A percentile compares a stretch with the other conserved stretches of the same genome.
Evolutionary conservation across 768 basidiomycete species (phyloP).

Genomic region (Dendrothele bispora): DNA sequence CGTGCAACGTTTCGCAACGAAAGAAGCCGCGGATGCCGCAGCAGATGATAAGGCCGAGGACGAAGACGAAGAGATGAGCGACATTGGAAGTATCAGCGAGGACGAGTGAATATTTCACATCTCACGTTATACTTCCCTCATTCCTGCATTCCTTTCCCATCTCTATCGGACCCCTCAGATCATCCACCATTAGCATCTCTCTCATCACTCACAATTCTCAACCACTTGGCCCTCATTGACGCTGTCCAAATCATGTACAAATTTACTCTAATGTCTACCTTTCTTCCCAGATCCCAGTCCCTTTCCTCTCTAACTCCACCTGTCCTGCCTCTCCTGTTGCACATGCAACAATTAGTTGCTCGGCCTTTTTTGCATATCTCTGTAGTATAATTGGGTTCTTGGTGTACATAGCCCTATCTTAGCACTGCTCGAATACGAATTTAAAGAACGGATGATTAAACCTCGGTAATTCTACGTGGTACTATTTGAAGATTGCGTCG

Average conservation of each 20-base stretch:
- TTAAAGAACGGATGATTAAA: too few relatives aligned
- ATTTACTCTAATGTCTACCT: background rate
- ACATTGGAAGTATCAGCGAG: constrained; percentile 80
- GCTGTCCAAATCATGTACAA: background rate
- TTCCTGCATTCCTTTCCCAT: background rate
- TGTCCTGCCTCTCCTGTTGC: background rate
- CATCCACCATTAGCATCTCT: background rate
- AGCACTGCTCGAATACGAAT: background rate
- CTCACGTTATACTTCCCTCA: background rate
- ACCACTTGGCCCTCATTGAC: background rate
- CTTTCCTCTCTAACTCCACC: background rate
- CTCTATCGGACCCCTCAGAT: too few relatives aligned
- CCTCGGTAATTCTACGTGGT: too few relatives aligned
- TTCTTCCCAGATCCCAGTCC: too few relatives aligned
- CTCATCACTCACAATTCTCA: background rate
- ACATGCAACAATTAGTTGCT: background rate
- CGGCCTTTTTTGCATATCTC: constrained; percentile 2
- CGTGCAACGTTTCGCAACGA: constrained; percentile 91
- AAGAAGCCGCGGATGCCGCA: constrained; percentile 83
- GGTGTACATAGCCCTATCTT: background rate
- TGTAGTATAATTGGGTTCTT: constrained; percentile 5
- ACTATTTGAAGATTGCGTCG: constrained; percentile 31
- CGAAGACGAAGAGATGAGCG: constrained; percentile 86
- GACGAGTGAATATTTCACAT: constrained; percentile 43
- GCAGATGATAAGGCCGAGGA: constrained; percentile 62